These are phyloP conservation scores for Marvania coccoides DNA, from an alignment of 139 green algal species.

Conservation along the genomic window DNA sequence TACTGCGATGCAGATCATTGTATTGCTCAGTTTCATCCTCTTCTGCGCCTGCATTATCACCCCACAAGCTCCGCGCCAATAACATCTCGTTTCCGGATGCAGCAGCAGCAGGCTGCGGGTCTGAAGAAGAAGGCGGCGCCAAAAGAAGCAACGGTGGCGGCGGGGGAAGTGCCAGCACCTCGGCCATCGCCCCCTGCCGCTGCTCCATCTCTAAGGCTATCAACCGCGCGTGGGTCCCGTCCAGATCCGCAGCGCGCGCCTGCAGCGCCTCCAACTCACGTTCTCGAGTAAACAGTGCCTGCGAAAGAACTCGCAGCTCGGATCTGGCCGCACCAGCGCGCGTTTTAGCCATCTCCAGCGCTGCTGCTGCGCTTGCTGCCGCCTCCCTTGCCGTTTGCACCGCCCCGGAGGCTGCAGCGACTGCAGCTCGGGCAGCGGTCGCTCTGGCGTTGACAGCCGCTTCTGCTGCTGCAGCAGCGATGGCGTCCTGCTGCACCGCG, in stretches of 20 bases:
- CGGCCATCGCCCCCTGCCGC: too few relatives aligned
- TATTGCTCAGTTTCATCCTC: too few relatives aligned
- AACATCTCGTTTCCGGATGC: too few relatives aligned
- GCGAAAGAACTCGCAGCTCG: background rate
- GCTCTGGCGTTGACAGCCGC: background rate
- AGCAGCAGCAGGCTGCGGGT: background rate
- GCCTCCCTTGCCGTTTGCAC: background rate
- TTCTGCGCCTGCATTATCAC: constrained; percentile 5
- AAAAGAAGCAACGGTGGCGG: background rate
- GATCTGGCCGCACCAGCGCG: background rate
- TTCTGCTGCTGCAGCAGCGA: constrained; percentile 1
- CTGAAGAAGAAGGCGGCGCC: too few relatives aligned
- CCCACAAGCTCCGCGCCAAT: background rate
- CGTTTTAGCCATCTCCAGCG: background rate
- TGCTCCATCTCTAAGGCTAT: background rate
- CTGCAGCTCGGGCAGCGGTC: background rate
- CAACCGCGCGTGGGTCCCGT: background rate
- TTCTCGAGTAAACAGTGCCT: background rate
- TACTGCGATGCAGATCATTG: too few relatives aligned
- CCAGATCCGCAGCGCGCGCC: background rate
- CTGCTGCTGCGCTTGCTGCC: background rate
- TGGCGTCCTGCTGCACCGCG: background rate
- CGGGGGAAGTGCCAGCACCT: too few relatives aligned
- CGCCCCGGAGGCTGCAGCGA: background rate
- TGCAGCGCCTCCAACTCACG: background rate